These are phyloP conservation scores for Neurospora sp. DNA, from an alignment of 2,329 filamentous ascomycete species.

Conservation along the genomic window DNA sequence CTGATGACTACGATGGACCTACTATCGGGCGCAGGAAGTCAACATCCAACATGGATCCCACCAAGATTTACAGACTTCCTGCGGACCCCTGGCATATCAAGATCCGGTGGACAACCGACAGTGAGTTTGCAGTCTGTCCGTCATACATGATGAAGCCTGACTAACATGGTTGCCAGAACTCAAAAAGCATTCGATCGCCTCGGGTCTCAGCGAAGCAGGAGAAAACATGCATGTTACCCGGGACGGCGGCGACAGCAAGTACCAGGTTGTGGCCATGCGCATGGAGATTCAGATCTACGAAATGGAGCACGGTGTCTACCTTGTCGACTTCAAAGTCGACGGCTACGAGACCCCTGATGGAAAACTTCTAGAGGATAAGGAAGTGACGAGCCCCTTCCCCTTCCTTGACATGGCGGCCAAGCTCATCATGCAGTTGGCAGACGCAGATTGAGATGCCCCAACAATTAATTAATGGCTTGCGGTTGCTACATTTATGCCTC, in stretches of 20 bases:
- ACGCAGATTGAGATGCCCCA: constrained; percentile 48
- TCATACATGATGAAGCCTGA: constrained; percentile 3
- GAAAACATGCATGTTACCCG: constrained; percentile 33
- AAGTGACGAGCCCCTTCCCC: constrained; percentile 88
- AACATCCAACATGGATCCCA: constrained; percentile 36
- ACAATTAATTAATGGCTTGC: background rate
- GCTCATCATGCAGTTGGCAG: constrained; percentile 86
- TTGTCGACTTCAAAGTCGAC: constrained; percentile 97
- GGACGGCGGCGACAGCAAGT: constrained; percentile 33
- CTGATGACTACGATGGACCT: constrained; percentile 28
- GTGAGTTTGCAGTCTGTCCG: constrained; percentile 52
- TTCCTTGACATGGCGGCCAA: constrained; percentile 90
- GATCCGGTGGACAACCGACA: constrained; percentile 77
- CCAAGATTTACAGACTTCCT: constrained; percentile 68
- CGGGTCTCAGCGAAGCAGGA: constrained; percentile 25
- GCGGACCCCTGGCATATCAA: constrained; percentile 93
- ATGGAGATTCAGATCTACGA: constrained; percentile 94
- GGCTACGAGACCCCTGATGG: constrained; percentile 80
- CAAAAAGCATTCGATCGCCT: constrained; percentile 25
- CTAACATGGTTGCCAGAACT: constrained; percentile 25
- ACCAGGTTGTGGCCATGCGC: constrained; percentile 79
- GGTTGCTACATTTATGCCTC: background rate
- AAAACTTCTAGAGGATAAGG: constrained; percentile 76
- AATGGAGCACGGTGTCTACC: constrained; percentile 84
- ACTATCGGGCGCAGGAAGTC: constrained; percentile 18